Base-by-base conservation (phyloP, 495 filamentous ascomycete genomes). In the Sabuloglossum arenarium region DNA sequence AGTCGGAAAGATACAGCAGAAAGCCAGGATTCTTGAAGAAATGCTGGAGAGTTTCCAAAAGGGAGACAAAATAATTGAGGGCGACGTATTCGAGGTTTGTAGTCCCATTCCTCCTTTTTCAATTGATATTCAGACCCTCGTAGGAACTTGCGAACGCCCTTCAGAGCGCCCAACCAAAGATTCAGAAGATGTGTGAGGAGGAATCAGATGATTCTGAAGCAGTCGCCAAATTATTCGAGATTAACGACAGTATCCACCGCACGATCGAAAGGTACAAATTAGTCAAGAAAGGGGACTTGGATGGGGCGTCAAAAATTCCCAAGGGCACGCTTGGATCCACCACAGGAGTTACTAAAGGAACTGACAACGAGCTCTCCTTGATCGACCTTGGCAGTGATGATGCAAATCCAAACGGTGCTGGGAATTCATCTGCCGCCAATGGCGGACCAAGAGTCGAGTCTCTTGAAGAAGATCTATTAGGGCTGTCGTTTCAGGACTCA, bases 121-220 rank as follows among this genome's bases (percentile, higher is more conserved):
- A 14, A 34, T 23, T 46, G 23, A 30, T 24, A 9, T 55, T 54
- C 56, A 59, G 16, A 59, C 46, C 29, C 43, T 31, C 24, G 14
- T 60, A 84, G 75, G 91, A 97, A 71, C 79, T 98, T 53, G 88
- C 88, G n/a, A 84, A 81, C 62, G 81, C 91, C 4, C 71, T 98
- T 30, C 85, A 85, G 66, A 95, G 86, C 61, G 93, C 91, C 11
- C 93, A 97, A 55, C 93, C 91, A 0, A 97, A 98, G 71, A 98
- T 97, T 56, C 88, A 95, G 63, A 94, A 83, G 70, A 98, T 98
- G 89, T 95, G 93, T 65, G 93, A 98, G 65, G 91, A 97, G 63
- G 91, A 98, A 64, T 94, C 86, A 14, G 91, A 97, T 42, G 91
- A 98, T 64, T 78, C 86, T 50, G 93, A 96, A 69, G 91, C 91